Evolutionary conservation across 139 green algal species (phyloP).

Genomic region (Closterium sp.): DNA sequence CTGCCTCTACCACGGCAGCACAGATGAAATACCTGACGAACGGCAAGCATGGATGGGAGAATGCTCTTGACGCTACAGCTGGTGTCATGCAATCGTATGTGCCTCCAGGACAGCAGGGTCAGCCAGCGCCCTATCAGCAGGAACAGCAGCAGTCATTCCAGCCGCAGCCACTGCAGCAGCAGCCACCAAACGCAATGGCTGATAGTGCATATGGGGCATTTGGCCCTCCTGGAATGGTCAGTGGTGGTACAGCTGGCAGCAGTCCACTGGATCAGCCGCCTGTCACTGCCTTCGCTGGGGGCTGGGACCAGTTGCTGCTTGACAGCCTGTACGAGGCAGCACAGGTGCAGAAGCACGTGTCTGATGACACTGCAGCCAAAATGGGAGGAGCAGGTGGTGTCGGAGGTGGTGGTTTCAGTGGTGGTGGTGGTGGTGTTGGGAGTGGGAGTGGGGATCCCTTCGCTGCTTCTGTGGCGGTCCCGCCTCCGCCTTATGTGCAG

Average conservation of each 20-base stretch:
- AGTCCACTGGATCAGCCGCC: background rate
- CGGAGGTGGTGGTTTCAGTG: background rate
- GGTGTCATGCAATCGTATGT: background rate
- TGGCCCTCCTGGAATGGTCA: background rate
- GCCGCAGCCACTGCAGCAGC: background rate
- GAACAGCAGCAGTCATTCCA: background rate
- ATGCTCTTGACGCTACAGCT: background rate
- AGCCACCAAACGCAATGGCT: too few relatives aligned
- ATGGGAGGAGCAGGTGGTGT: background rate
- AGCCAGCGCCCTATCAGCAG: background rate
- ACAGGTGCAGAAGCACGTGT: slow-evolving; percentile 11
- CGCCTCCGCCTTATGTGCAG: slow-evolving; percentile 36
- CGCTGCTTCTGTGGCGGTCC: slow-evolving; percentile 7
- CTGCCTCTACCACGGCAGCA: background rate
- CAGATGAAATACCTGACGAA: background rate
- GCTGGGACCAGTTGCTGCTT: slow-evolving; percentile 37
- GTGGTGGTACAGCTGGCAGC: background rate
- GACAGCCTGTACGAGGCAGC: slow-evolving; percentile 41
- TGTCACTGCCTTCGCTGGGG: background rate
- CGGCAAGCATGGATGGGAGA: background rate
- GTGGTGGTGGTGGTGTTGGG: background rate
- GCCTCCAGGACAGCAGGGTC: background rate
- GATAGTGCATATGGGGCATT: background rate
- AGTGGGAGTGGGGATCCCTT: slow-evolving; percentile 16
- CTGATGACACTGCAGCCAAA: slow-evolving; percentile 3